These are phyloP conservation scores for Lagerstroemia fauriei DNA, from an alignment of 441 rosid genomes.

Conservation along the genomic window DNA sequence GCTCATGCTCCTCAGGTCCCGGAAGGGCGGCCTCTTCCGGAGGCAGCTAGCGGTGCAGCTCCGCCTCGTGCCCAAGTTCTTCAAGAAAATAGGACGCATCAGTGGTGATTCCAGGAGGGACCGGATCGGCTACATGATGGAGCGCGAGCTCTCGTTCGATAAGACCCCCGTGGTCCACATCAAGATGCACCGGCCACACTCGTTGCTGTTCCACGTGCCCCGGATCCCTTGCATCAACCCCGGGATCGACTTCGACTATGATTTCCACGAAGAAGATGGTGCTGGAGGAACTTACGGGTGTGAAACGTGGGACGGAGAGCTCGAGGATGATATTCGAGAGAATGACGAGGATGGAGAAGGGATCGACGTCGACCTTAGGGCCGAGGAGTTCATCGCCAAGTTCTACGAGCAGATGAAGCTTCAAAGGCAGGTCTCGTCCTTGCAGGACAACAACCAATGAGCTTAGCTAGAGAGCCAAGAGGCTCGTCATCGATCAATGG, in stretches of 20 bases:
- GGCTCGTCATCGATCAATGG: too few species aligned
- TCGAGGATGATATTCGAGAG: constrained; percentile 9
- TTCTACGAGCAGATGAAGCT: constrained; percentile 69
- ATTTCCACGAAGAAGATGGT: constrained; percentile 37
- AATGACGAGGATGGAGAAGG: constrained; percentile 52
- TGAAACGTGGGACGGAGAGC: constrained; percentile 12
- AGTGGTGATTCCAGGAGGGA: constrained; percentile 18
- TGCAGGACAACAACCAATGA: constrained; percentile 34
- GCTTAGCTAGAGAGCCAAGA: too few species aligned
- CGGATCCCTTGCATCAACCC: constrained; percentile 71
- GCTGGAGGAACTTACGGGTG: constrained; percentile 27
- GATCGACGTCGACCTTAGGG: constrained; percentile 76
- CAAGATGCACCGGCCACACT: constrained; percentile 69
- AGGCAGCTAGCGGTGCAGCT: constrained; percentile 52
- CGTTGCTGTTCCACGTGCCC: constrained; percentile 53
- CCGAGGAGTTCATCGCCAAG: constrained; percentile 78
- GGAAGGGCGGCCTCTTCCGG: constrained; percentile 69
- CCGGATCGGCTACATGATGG: constrained; percentile 33
- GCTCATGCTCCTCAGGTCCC: constrained; percentile 58
- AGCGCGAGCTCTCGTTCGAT: constrained; percentile 78
- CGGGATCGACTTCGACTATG: constrained; percentile 55
- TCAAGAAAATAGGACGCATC: constrained; percentile 45
- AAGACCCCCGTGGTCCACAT: constrained; percentile 67
- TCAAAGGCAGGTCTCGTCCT: constrained; percentile 72
- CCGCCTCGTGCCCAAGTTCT: constrained; percentile 54